Evolutionary conservation across 2,329 filamentous ascomycete species (phyloP), one percentile per base, ranked within the genome.

Genomic region (Exophiala sideris): DNA sequence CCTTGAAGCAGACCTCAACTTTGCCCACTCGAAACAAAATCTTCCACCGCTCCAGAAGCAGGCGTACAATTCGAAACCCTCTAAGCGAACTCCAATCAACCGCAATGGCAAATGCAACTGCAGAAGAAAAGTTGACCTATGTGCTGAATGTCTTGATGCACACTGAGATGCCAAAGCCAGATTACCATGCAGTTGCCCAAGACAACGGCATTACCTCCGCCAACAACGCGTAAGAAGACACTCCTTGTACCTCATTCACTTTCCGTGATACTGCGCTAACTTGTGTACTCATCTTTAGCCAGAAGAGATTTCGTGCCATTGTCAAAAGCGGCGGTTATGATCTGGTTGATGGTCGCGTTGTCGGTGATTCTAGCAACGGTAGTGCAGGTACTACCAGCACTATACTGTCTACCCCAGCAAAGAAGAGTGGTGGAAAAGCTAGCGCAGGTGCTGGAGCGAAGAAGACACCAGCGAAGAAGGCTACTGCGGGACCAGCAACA

Each of bases 221-320:
- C 12, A 47, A 50, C 45, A 54, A 24, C 35, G 54, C 54, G 54
- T 57, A 44, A 41, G 54, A 18, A 24, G 3, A n/a, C n/a, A n/a
- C 6, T 9, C 14, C 33, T 16, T 21, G 5, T 29, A 38, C 35
- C 35, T 35, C 5, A 12, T 12, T 7, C 35, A 12, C 10, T 38
- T 5, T 8, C 24, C 7, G 24, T 29, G 7, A 8, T 3, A 29
- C 24, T 29, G 10, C 35, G 10, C 14, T 24, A 5, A 7, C 16
- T 14, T 21, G 16, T 14, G 4, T 36, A 16, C 16, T 54, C 11
- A 10, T 3, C 6, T 12, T 7, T 33, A 57, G 54, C 7, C 54
- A 57, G 40, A 57, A 47, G 50, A 50, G 33, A 34, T 57, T 57
- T 46, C 48, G 47, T 7, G 18, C 54, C 12, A 57, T 57, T 20